phyloP scores from a whole-genome alignment of 257 asterid genomes.

The Solanum chmielewskii region DNA sequence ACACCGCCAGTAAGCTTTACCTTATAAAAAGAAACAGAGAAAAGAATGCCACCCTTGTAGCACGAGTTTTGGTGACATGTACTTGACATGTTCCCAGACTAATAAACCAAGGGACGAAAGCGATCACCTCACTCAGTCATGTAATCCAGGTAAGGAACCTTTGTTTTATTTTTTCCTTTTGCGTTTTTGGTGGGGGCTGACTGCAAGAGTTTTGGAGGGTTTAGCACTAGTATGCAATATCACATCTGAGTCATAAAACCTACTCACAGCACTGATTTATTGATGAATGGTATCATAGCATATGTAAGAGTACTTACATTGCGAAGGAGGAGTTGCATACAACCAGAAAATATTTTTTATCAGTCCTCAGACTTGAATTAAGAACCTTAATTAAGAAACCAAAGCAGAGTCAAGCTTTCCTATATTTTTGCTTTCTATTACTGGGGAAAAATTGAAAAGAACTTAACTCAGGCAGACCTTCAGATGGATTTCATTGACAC shows the following conservation, averaged over 20 bases:
- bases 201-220: not conserved
- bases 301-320: not conserved
- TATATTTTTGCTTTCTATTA: not conserved
- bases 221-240: not conserved
- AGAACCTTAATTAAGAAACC: not conserved
- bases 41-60: not conserved
- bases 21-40: not conserved
- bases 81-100: not conserved
- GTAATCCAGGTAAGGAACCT: not conserved
- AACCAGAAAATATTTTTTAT: not conserved
- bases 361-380: not conserved
- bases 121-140: not conserved
- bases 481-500: not conserved
- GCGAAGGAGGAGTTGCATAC: not conserved
- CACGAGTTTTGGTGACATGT: not conserved
- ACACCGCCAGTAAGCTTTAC: not conserved
- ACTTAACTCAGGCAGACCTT: not conserved
- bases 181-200: not conserved
- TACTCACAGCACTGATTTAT: not conserved
- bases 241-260: not conserved
- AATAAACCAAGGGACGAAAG: not conserved
- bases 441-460: not conserved
- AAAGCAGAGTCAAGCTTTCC: not conserved
- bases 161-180: not conserved
- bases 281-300: not conserved